A percentile compares a stretch with the other conserved stretches of the same genome.
Conservation (phyloP, 2,329 filamentous ascomycete genomes). For the Colletotrichum higginsianum region DNA sequence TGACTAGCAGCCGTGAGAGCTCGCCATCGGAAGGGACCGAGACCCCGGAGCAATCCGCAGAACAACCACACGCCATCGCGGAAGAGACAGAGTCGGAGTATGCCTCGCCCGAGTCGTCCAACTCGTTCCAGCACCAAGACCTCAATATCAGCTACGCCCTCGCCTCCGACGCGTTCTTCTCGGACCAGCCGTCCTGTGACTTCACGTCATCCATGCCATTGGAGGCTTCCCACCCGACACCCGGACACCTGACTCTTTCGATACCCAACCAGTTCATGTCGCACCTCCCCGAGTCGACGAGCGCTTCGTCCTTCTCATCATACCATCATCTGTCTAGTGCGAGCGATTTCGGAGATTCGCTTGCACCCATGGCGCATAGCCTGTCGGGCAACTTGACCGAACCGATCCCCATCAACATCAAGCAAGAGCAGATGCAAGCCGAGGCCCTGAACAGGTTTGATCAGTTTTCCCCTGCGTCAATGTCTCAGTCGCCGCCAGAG, state of each 20-base stretch:
- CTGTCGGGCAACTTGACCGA: constrained; percentile 22
- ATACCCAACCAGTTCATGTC: constrained; percentile 39
- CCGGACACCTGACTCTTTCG: constrained; percentile 34
- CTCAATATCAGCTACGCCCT: constrained; percentile 29
- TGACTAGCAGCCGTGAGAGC: constrained; percentile 6
- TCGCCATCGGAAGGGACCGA: constrained; percentile 26
- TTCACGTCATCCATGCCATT: constrained; percentile 32
- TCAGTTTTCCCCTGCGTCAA: constrained; percentile 51
- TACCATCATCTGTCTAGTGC: constrained; percentile 36
- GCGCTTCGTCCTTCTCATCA: constrained; percentile 31
- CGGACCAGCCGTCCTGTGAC: constrained; percentile 37
- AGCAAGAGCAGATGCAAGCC: constrained; percentile 41
- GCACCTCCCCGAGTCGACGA: constrained; percentile 28
- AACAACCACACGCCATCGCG: background rate
- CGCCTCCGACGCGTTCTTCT: constrained; percentile 33
- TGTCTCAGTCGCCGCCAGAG: constrained; percentile 47
- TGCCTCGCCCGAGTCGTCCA: constrained; percentile 38
- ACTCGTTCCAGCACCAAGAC: constrained; percentile 29
- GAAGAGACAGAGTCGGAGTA: constrained; percentile 35
- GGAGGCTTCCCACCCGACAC: constrained; percentile 24
- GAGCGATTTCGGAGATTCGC: constrained; percentile 24
- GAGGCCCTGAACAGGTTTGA: constrained; percentile 44
- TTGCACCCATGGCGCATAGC: constrained; percentile 24
- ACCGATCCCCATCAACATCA: constrained; percentile 42
- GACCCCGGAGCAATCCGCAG: background rate